Conservation (phyloP, 2,329 filamentous ascomycete genomes). For the Claviceps digitariae region DNA sequence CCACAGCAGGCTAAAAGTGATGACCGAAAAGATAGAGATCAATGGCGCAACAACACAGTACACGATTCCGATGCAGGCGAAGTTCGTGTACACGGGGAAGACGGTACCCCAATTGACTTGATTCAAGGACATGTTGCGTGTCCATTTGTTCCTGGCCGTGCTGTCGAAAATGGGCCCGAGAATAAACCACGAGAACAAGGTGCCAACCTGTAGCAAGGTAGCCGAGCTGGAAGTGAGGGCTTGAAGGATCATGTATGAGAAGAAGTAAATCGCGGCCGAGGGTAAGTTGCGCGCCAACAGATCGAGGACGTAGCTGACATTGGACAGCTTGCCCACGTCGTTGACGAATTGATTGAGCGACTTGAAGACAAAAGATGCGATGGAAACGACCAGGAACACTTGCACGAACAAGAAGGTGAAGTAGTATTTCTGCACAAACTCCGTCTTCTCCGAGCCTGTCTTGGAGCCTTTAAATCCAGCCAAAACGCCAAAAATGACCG, state of each 20-base stretch:
- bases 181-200: constrained; percentile 68
- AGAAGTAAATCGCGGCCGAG: constrained; percentile 88
- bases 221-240: constrained; percentile 82
- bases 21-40: constrained; percentile 83
- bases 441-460: constrained; percentile 63
- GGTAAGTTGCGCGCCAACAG: constrained; percentile 70
- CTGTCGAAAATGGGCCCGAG: constrained; percentile 70
- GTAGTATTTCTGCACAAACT: constrained; percentile 85
- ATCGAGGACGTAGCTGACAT: constrained; percentile 54
- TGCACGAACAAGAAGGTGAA: constrained; percentile 92
- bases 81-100: constrained; percentile 93
- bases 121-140: constrained; percentile 63
- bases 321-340: constrained; percentile 26
- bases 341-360: constrained; percentile 50
- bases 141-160: constrained; percentile 73
- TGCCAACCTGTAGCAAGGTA: constrained; percentile 71
- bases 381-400: constrained; percentile 82
- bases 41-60: constrained; percentile 83
- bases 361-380: constrained; percentile 58
- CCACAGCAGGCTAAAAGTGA: constrained; percentile 88
- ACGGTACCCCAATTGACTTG: constrained; percentile 81
- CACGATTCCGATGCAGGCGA: constrained; percentile 81
- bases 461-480: constrained; percentile 65
- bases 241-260: constrained; percentile 95
- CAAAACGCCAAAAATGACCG: constrained; percentile 62